Evolutionary conservation across 257 asterid species (phyloP), one percentile per base, ranked within the genome.

Genomic region (Solanum etuberosum): DNA sequence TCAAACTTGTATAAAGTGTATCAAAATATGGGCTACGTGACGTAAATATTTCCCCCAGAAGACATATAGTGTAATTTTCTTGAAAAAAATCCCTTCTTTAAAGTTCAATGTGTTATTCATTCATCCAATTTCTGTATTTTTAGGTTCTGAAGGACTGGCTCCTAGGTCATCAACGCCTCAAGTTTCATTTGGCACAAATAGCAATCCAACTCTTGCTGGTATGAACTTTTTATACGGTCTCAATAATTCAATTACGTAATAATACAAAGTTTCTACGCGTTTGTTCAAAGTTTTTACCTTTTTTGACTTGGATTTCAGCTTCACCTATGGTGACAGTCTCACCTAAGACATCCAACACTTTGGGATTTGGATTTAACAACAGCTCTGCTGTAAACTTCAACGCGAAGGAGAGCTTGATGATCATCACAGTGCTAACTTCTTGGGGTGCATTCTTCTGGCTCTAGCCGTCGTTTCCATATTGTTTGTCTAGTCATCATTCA

Each of bases 131-230:
- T 71, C 12, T 65, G 21, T 59, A 25, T n/a, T 31, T 35, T 59
- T 88, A 84, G 84, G 65, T 37, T 59, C 71, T 48, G 5, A 78
- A 88, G 97, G 91, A 21, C 40, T 65, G 85, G 88, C 92, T 70
- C 91, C 94, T 40, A 72, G n/a, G 40, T 61, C 96, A 23, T 94
- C 94, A 76, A 74, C 94, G 13, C n/a, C 92, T 88, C 93, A 90
- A 86, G 94, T 91, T 86, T 88, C 95, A 63, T 85, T 90, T 0
- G 96, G 90, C 72, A 42, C 91, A 80, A 92, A 65, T 86, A 89
- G 85, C n/a, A 91, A 92, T 83, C 85, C 96, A 40, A 87, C 90
- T n/a, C 90, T 78, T 89, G 91, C 92, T 70, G 95, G 96, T 94
- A 87, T 20, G 89, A 43, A 43, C 8, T 34, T 2, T 27, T 78